Percentiles rank a stretch among this genome's conserved stretches.
phyloP scores from a whole-genome alignment of 306 rosid species.

The Bauhinia variegata region DNA sequence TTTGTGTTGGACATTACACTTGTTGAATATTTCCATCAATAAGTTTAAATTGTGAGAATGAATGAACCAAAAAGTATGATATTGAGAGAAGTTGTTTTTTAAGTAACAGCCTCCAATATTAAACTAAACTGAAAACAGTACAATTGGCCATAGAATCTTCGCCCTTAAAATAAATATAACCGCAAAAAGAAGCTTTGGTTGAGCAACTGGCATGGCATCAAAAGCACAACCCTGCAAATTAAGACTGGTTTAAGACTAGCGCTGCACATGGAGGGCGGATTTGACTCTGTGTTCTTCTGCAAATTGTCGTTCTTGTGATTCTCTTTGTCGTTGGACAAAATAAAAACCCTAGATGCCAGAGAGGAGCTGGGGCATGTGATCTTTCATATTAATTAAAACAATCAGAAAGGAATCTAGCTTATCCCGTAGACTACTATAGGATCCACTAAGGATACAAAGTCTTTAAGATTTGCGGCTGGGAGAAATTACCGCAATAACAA shows the following conservation, averaged over 20 bases:
- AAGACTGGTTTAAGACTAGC: neutral
- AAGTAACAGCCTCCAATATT: no score
- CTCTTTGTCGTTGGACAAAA: neutral
- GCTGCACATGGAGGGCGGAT: neutral
- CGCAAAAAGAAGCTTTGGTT: neutral
- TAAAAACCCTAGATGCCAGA: no score
- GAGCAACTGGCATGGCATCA: neutral
- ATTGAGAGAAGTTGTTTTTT: no score
- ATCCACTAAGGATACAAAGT: constrained; percentile 19
- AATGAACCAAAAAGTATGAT: no score
- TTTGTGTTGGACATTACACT: no score
- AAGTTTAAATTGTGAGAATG: no score
- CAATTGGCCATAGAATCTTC: no score
- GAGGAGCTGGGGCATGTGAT: no score
- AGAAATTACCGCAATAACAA: neutral
- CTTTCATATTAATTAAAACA: constrained; percentile 13
- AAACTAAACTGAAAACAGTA: no score
- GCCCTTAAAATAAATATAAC: no score
- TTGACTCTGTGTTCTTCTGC: neutral
- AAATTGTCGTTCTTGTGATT: neutral
- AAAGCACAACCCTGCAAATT: no score
- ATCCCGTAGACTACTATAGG: neutral
- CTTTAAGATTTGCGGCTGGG: constrained; percentile 36
- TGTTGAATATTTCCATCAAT: no score
- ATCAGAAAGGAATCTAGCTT: constrained; percentile 39